A percentile compares a stretch with the other conserved stretches of the same genome.
phyloP scores from a whole-genome alignment of 1,284 basidiomycete species.

The Malassezia arunalokei region DNA sequence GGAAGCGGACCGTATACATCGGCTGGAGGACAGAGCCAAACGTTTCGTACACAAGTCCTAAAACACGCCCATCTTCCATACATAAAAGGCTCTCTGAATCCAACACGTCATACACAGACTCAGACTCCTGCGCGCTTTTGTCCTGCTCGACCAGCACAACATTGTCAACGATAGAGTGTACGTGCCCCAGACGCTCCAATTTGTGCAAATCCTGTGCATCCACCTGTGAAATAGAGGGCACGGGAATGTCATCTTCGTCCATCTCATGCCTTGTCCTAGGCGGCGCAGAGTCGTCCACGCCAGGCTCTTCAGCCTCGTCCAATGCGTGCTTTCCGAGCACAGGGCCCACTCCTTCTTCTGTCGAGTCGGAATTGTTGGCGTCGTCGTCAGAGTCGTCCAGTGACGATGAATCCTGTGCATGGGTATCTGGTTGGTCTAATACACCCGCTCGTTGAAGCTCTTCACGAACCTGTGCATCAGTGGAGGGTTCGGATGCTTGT shows the following conservation, averaged over 20 bases:
- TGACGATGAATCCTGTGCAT: not conserved
- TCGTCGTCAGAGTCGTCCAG: not conserved
- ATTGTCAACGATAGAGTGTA: conserved; percentile 39
- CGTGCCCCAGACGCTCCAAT: conserved; percentile 23
- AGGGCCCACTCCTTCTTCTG: not conserved
- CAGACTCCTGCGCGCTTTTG: not conserved
- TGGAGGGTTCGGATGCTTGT: not conserved
- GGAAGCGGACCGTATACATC: conserved; percentile 61
- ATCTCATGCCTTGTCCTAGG: conserved; percentile 38
- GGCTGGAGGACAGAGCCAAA: conserved; percentile 76
- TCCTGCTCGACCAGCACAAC: conserved; percentile 36
- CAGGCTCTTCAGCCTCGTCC: conserved; percentile 5
- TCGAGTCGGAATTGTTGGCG: not conserved
- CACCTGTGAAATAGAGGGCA: conserved; percentile 18
- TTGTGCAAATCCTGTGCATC: conserved; percentile 18
- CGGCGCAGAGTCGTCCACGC: conserved; percentile 1
- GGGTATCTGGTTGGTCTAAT: not conserved
- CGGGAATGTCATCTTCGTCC: conserved; percentile 20
- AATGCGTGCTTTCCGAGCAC: not conserved
- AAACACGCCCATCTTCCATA: conserved; percentile 66
- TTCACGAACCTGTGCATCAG: not conserved
- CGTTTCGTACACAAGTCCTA: conserved; percentile 77
- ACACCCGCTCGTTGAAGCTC: not conserved
- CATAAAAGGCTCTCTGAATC: conserved; percentile 76
- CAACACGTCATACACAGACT: conserved; percentile 54